Evolutionary conservation across 2,329 filamentous ascomycete genomes (phyloP).

Genomic region (Venturia asperata): DNA sequence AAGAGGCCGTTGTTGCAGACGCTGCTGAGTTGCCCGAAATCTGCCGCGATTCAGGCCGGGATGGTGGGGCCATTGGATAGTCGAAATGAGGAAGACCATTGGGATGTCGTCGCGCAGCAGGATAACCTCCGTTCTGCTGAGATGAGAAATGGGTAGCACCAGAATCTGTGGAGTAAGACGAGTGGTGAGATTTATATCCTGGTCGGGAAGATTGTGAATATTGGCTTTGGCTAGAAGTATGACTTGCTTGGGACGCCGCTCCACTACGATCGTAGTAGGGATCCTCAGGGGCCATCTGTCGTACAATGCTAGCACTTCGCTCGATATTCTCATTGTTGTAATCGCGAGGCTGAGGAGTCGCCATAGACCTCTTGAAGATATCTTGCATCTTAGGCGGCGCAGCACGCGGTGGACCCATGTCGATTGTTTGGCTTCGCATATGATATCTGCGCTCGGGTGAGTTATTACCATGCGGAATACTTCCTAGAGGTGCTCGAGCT

Average conservation of each 20-base stretch:
- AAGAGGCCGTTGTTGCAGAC: not conserved
- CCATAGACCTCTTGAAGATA: constrained; percentile 52
- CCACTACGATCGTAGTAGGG: constrained; percentile 64
- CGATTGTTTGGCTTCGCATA: constrained; percentile 35
- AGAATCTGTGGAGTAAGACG: constrained; percentile 24
- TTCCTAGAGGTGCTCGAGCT: constrained; percentile 61
- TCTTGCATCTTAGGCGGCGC: constrained; percentile 90
- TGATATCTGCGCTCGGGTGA: constrained; percentile 62
- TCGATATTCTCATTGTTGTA: constrained; percentile 33
- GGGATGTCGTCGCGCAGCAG: not conserved
- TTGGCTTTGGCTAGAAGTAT: constrained; percentile 22
- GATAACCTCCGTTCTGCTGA: not conserved
- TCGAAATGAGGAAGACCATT: constrained; percentile 4
- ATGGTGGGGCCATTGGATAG: constrained; percentile 18
- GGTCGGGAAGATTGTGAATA: constrained; percentile 16
- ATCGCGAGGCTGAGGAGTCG: constrained; percentile 22
- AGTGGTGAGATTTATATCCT: constrained; percentile 27
- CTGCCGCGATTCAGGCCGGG: constrained; percentile 45
- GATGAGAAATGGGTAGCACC: not conserved
- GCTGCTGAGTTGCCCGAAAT: constrained; percentile 59
- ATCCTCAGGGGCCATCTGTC: constrained; percentile 65
- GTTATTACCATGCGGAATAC: constrained; percentile 64
- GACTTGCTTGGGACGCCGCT: constrained; percentile 19
- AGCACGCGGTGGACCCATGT: constrained; percentile 39
- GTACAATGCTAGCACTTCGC: constrained; percentile 52